Evolutionary conservation across 1,284 basidiomycete species (phyloP).

Genomic region (Gomphus sp.): DNA sequence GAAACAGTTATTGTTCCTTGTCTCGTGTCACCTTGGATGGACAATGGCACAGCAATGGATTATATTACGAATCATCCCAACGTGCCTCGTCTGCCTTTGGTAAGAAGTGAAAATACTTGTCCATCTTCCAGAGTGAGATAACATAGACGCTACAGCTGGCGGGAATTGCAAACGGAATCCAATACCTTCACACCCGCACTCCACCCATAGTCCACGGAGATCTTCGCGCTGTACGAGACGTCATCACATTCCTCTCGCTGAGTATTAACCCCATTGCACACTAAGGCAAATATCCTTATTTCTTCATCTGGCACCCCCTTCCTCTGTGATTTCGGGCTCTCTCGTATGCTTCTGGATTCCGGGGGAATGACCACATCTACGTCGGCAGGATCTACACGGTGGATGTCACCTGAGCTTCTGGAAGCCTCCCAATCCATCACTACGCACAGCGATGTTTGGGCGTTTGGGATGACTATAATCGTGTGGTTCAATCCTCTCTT

Average conservation of each 20-base stretch:
- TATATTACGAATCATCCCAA: background rate
- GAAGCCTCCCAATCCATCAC: background rate
- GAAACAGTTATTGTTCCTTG: background rate
- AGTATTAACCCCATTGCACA: too few relatives aligned
- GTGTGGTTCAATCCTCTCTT: too few relatives aligned
- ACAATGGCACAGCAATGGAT: background rate
- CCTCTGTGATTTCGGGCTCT: background rate
- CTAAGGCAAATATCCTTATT: background rate
- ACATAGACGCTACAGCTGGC: background rate
- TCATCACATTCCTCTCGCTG: background rate
- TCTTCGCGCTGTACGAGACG: background rate
- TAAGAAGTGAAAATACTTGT: background rate
- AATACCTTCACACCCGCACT: background rate
- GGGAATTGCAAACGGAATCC: too few relatives aligned
- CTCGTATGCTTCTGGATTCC: background rate
- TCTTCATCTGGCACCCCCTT: background rate
- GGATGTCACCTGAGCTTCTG: background rate
- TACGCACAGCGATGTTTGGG: too few relatives aligned
- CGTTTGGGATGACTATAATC: too few relatives aligned
- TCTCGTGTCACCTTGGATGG: conserved; percentile 2
- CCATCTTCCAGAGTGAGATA: background rate
- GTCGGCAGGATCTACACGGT: background rate
- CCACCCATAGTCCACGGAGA: background rate
- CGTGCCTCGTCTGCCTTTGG: background rate
- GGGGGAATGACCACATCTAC: background rate